phyloP scores from a whole-genome alignment of 2,329 filamentous ascomycete species.

The Tricladium varicosporioides region DNA sequence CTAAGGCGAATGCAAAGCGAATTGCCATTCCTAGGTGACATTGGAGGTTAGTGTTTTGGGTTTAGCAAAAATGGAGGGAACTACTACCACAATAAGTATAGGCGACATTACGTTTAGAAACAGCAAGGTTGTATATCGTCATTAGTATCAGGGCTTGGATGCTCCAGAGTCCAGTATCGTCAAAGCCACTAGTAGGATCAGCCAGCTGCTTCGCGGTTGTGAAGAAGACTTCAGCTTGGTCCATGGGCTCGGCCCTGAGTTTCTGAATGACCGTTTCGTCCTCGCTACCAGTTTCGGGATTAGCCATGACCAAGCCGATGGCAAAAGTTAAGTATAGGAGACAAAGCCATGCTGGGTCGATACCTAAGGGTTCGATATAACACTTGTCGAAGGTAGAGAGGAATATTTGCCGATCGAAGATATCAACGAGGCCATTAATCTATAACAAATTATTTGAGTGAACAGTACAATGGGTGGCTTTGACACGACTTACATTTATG shows the following conservation, averaged over 20 bases:
- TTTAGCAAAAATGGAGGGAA: neutral
- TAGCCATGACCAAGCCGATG: conserved; percentile 58
- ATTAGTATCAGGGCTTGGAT: conserved; percentile 63
- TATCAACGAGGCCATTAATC: conserved; percentile 59
- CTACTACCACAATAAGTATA: conserved; percentile 57
- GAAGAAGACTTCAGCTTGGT: conserved; percentile 62
- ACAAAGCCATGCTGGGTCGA: conserved; percentile 53
- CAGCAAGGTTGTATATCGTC: conserved; percentile 60
- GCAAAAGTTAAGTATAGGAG: conserved; percentile 61
- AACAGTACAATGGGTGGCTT: neutral
- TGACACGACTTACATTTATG: conserved; percentile 46
- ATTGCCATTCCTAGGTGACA: conserved; percentile 55
- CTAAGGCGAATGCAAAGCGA: conserved; percentile 59
- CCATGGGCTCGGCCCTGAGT: conserved; percentile 45
- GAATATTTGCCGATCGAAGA: conserved; percentile 54
- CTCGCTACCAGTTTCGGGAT: conserved; percentile 46
- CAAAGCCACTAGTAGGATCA: conserved; percentile 49
- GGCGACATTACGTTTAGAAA: conserved; percentile 61
- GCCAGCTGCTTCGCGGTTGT: conserved; percentile 53
- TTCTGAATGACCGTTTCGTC: conserved; percentile 52
- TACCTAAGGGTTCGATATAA: conserved; percentile 51
- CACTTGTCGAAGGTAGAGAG: conserved; percentile 48
- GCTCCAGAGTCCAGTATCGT: conserved; percentile 63
- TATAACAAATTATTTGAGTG: conserved; percentile 29
- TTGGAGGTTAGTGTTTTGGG: neutral